Evolutionary conservation across 768 basidiomycete genomes (phyloP), one percentile per base, ranked within the genome.

Genomic region (Boletus pseudo-olivaceus): DNA sequence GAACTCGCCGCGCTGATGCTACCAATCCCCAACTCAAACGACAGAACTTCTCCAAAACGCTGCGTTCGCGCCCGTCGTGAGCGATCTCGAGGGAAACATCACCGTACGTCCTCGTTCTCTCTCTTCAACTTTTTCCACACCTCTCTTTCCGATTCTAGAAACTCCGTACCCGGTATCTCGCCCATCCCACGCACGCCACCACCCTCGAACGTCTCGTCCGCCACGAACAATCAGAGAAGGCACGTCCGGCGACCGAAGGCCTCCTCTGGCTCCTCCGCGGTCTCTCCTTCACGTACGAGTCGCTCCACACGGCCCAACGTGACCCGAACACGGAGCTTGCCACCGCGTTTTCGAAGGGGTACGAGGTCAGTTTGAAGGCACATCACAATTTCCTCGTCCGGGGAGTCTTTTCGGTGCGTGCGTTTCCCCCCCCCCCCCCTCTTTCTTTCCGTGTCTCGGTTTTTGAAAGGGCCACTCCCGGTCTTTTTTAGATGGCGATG

Each of bases 181-280:
- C 88, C 1, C 73, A 78, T 5, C 85, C 90, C 2, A 70, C 71
- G n/a, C n/a, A n/a, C 2, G 61, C 88, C 6, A 70, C 72, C 29
- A 98, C 97, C 1, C 81, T 99, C 27, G 91, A 99, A 73, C 73
- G 78, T 45, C 83, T 99, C 27, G 85, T 93, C 5, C 78, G 79
- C 64, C 87, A 88, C 64, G 97, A 98, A 73, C 86, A 90, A 71
- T 73, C 73, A 23, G 89, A 93, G 73, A 92, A 94, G 81, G 93
- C 93, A 72, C 81, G 83, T 15, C 80, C 82, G 1, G 93, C 96
- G 3, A 97, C 95, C 0, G 88, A 95, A 66, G 94, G 93, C 15
- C 80, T 98, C 51, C 74, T 98, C 73, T 99, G 97, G 97, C 81
- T 99, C 46, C 79, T 94, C 45, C 85, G 94, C 30, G 97, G 93